These are phyloP conservation scores for Globisporangium emineosum DNA, from an alignment of 352 stramenopile genomes.

Conservation along the genomic window DNA sequence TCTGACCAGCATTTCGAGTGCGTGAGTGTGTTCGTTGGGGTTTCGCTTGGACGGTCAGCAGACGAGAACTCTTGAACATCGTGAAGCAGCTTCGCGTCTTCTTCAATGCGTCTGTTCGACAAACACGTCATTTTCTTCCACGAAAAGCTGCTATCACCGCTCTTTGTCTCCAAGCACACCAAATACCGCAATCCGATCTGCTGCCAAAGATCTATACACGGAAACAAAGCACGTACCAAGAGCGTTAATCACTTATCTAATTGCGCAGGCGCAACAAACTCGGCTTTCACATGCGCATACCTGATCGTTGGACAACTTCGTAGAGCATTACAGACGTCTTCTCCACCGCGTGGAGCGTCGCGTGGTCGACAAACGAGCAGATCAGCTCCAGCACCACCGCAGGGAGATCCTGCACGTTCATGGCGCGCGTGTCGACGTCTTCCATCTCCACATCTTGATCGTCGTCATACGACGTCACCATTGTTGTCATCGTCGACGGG, in stretches of 20 bases:
- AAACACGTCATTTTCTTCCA: conserved; percentile 61
- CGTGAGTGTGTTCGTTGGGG: conserved; percentile 59
- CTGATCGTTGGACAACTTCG: conserved; percentile 33
- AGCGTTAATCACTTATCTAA: neutral
- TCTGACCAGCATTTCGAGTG: conserved; percentile 66
- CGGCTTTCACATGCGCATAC: conserved; percentile 26
- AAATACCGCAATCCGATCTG: conserved; percentile 20
- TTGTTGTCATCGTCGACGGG: neutral
- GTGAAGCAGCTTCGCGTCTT: conserved; percentile 40
- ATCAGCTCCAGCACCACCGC: conserved; percentile 44
- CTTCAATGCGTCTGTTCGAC: conserved; percentile 24
- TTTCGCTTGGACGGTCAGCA: conserved; percentile 48
- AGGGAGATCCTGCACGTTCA: conserved; percentile 32
- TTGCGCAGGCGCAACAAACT: neutral
- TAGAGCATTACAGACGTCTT: conserved; percentile 31
- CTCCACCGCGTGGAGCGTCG: conserved; percentile 48
- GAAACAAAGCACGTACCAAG: conserved; percentile 13
- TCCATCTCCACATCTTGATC: neutral
- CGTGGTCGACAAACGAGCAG: conserved; percentile 55
- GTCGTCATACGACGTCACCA: neutral
- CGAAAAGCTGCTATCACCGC: conserved; percentile 12
- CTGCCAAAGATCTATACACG: conserved; percentile 44
- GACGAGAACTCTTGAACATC: conserved; percentile 49
- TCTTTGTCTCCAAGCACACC: conserved; percentile 24
- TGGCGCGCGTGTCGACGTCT: neutral